Conservation (phyloP, 1,284 basidiomycete species). For the Ganoderma sinense region DNA sequence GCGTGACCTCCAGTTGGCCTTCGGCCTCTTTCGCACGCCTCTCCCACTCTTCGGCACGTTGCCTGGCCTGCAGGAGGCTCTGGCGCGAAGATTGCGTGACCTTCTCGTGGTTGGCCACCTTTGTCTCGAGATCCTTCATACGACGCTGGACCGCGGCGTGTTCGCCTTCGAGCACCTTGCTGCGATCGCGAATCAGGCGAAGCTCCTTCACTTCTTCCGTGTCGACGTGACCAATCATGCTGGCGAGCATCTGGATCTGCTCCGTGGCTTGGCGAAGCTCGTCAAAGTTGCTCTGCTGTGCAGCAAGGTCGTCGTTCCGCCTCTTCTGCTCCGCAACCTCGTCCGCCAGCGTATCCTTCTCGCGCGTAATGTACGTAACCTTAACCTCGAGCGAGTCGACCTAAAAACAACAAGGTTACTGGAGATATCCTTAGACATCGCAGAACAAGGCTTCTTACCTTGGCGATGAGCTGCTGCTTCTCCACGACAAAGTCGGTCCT, state of each 20-base stretch:
- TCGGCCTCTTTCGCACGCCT: constrained; percentile 76
- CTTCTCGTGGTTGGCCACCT: constrained; percentile 66
- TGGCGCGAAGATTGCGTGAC: constrained; percentile 64
- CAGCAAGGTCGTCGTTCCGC: constrained; percentile 63
- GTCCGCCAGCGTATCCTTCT: constrained; percentile 64
- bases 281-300: constrained; percentile 76
- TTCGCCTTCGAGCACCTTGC: constrained; percentile 72
- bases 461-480: constrained; percentile 60
- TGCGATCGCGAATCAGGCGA: constrained; percentile 67
- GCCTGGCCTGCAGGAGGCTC: constrained; percentile 73
- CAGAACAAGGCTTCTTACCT: constrained; percentile 53
- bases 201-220: constrained; percentile 77
- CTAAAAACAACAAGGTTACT: constrained; percentile 44
- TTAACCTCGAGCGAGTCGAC: constrained; percentile 66
- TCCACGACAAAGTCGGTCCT: constrained; percentile 61
- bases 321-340: constrained; percentile 59
- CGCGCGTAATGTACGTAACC: constrained; percentile 58
- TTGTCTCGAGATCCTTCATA: constrained; percentile 73
- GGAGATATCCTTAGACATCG: neutral
- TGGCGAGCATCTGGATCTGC: constrained; percentile 71
- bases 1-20: constrained; percentile 62
- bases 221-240: constrained; percentile 66
- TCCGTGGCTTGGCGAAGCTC: constrained; percentile 70
- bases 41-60: constrained; percentile 82
- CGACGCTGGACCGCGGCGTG: constrained; percentile 72